Evolutionary conservation across 345 rosid genomes (phyloP), one percentile per base, ranked within the genome.

Genomic region (Microcos paniculata): DNA sequence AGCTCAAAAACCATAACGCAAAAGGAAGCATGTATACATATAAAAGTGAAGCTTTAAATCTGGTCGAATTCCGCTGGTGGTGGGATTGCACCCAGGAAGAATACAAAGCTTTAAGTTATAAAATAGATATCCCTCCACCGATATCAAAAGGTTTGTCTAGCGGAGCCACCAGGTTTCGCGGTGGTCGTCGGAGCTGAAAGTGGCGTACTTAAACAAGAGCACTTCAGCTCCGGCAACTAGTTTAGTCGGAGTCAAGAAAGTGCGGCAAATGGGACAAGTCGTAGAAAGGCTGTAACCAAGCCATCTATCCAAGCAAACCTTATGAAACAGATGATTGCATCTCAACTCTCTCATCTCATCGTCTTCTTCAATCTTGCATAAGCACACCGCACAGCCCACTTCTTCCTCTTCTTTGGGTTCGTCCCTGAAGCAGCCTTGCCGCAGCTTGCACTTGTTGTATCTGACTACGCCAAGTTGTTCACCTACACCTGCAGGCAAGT

Each of bases 251-350:
- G 19, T 51, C 13, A 85, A 61, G 26, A 43, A 66, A 16, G 67
- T 70, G 13, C 87, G 82, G 71, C 87, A 87, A 38, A 85, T 84
- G 0, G 88, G 90, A 64, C 88, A 87, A 10, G 79, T 83, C 0
- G 21, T 33, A 6, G 13, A 19, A 9, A 10, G 75, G 15, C 72
- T 62, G 66, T 35, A 33, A 12, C 56, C 58, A 12, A 74, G 49
- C 86, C 86, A 82, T 63, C 70, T 55, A 71, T 85, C 86, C 72
- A 84, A 53, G 71, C 90, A 85, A 55, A 55, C 62, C 15, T 72
- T 73, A 13, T 87, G 90, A 43, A 85, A 87, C 0, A 74, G 43
- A 58, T 87, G 90, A 19, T 76, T 24, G n/a, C 89, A 88, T 55
- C 76, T 71, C 58, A 81, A 40, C 52, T 81, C 77, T 38, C 71